Evolutionary conservation across 2,329 filamentous ascomycete species (phyloP), one percentile per base, ranked within the genome.

Genomic region (Aspergillus eucalypticola): DNA sequence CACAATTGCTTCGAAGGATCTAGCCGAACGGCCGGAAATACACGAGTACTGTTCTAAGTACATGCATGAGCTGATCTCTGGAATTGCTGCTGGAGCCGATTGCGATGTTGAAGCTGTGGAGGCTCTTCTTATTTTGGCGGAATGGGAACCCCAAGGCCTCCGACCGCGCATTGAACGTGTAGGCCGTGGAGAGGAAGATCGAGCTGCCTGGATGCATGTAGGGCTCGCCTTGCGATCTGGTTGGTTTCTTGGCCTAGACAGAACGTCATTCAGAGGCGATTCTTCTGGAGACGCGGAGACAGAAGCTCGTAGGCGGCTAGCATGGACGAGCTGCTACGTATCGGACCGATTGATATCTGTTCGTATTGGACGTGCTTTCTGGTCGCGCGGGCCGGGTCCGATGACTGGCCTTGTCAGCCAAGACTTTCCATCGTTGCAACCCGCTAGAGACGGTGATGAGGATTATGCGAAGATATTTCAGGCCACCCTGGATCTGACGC

Each of bases 181-280:
- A 19, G 89, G 88, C 0, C 83, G 88, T 58, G 89, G 89, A 8
- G 88, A 91, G 71, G 89, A 91, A 69, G 88, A 91, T 66, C 83
- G 89, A 48, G 88, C 89, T 29, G 88, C 88, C 0, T 91, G 89
- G 89, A 91, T 91, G 88, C 86, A 90, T 66, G 87, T 90, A 5
- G 89, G 89, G 1, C 82, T 88, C 19, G 89, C 89, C 3, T 76
- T 91, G 6, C 83, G 89, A 6, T 84, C 90, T 2, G 88, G 85
- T 0, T 91, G 91, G 70, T 89, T 89, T 54, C 83, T 90, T 15
- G 86, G 86, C 1, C 79, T 91, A 17, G 89, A 91, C 69, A 82
- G 86, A 60, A 90, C 88, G 19, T 86, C 87, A 0, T 87, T 91
- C 66, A 81, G 85, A 46, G 83, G 85, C 32, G 84, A 87, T 39